Percentiles rank a stretch among this genome's conserved stretches.
Conservation (phyloP, 306 rosid species). For the Dryas alaskensis region DNA sequence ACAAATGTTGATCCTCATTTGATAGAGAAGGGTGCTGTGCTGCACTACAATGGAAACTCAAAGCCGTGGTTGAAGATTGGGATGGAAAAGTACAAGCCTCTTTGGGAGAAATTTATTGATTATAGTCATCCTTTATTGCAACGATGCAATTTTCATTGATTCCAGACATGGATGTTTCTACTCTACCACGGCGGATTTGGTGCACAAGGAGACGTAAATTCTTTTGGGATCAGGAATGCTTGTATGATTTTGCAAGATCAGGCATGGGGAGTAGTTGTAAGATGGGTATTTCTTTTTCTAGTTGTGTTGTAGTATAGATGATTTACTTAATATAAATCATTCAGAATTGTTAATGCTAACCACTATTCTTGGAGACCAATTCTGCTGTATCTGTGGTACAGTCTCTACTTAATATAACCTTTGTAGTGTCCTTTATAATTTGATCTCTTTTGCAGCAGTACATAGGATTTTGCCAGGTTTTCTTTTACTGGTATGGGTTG, state of each 20-base stretch:
- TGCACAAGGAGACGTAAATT: conserved; percentile 23
- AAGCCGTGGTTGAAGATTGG: conserved; percentile 95
- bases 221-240: conserved; percentile 40
- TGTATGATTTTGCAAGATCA: conserved; percentile 47
- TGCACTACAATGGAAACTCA: conserved; percentile 88
- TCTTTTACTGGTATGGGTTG: not conserved
- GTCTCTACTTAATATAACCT: not conserved
- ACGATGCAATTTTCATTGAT: conserved; percentile 71
- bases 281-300: conserved; percentile 26
- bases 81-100: conserved; percentile 81
- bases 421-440: not conserved
- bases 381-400: conserved; percentile 8
- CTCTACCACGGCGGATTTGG: conserved; percentile 22
- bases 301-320: conserved; percentile 37
- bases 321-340: conserved; percentile 22
- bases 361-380: not conserved
- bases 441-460: not conserved
- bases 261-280: conserved; percentile 41
- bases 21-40: conserved; percentile 77
- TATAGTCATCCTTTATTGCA: conserved; percentile 67
- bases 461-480: not conserved
- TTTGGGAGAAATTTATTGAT: conserved; percentile 79
- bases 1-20: conserved; percentile 70
- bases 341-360: conserved; percentile 27
- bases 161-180: conserved; percentile 25